Conservation (phyloP, 257 asterid genomes). For the Gardenia jasminoides region DNA sequence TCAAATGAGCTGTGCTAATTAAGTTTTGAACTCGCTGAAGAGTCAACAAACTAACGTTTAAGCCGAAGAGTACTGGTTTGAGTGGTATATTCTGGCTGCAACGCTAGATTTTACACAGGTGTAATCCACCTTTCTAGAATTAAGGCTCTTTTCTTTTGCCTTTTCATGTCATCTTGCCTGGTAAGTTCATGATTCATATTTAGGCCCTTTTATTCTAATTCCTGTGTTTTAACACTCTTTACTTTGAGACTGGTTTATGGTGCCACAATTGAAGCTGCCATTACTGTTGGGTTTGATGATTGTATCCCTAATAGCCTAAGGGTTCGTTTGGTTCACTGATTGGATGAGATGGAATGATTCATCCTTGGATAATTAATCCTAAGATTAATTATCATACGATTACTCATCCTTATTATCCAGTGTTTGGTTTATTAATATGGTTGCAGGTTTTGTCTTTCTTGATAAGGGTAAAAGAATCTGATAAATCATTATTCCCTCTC, state of each 20-base stretch:
- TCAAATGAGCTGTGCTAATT: too few species aligned
- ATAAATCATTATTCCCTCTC: too few species aligned
- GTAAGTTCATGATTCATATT: not conserved
- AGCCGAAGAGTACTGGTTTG: not conserved
- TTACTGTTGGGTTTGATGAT: conserved; percentile 93
- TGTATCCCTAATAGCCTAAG: conserved; percentile 92
- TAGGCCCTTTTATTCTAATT: not conserved
- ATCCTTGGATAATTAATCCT: too few species aligned
- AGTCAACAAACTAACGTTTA: too few species aligned
- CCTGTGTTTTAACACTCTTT: not conserved
- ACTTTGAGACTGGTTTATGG: conserved; percentile 90
- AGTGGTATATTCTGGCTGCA: not conserved
- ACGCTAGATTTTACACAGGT: conserved; percentile 26
- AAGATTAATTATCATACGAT: too few species aligned
- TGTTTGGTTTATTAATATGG: too few species aligned
- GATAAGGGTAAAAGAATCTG: too few species aligned
- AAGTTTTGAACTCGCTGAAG: too few species aligned
- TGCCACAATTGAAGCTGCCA: conserved; percentile 95
- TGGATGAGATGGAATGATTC: too few species aligned
- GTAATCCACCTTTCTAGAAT: conserved; percentile 94
- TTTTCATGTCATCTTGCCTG: not conserved
- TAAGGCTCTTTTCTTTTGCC: conserved; percentile 43
- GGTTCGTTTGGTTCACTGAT: too few species aligned
- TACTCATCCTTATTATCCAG: too few species aligned
- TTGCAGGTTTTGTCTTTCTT: too few species aligned